phyloP scores from a whole-genome alignment of 164 flowering plant genomes.

The grape (Vitis vinifera) region ASM3070453v1 NC_081811.1:24559501-24560000 shows the following conservation, averaged over 20 bases:
- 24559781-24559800: conserved; percentile 60
- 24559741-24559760: conserved; percentile 57
- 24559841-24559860: conserved; percentile 49
- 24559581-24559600: conserved; percentile 23
- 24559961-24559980: conserved; percentile 17
- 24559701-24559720: conserved; percentile 52
- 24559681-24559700: conserved; percentile 73
- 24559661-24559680: conserved; percentile 82
- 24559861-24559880: conserved; percentile 35
- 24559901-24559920: conserved; percentile 35
- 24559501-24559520: conserved; percentile 7
- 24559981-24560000: conserved; percentile 23
- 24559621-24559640: conserved; percentile 30
- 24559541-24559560: conserved; percentile 27
- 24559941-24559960: conserved; percentile 28
- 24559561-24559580: not conserved
- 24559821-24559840: conserved; percentile 22
- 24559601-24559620: conserved; percentile 39
- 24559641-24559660: conserved; percentile 39
- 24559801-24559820: conserved; percentile 33
- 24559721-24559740: conserved; percentile 72
- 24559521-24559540: conserved; percentile 10
- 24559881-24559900: conserved; percentile 34
- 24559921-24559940: conserved; percentile 41
- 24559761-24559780: conserved; percentile 60